Evolutionary conservation across 805 yeast genomes (phyloP).

Genomic region (Lachancea meyersii): DNA sequence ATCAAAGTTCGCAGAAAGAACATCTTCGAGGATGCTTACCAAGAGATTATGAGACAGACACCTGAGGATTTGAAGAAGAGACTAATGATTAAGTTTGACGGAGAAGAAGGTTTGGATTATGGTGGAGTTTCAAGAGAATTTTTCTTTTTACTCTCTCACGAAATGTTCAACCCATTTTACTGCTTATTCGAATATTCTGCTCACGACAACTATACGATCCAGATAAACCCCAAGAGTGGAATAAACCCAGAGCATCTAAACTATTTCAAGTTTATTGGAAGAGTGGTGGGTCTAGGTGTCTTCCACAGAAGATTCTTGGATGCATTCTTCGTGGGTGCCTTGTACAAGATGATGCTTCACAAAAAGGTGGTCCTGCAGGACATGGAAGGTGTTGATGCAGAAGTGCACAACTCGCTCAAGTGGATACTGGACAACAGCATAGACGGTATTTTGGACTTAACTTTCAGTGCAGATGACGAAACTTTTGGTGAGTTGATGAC

Average conservation of each 20-base stretch:
- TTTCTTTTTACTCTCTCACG: conserved; percentile 92
- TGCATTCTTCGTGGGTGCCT: conserved; percentile 96
- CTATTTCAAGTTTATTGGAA: conserved; percentile 95
- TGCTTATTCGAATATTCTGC: conserved; percentile 97
- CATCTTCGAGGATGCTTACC: conserved; percentile 95
- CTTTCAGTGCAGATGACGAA: conserved; percentile 87
- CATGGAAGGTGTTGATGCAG: conserved; percentile 98
- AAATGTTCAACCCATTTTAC: conserved; percentile 97
- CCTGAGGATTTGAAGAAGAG: conserved; percentile 98
- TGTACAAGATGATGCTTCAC: conserved; percentile 94
- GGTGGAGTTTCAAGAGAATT: conserved; percentile 99
- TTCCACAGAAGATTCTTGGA: conserved; percentile 97
- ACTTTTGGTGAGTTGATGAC: conserved; percentile 89
- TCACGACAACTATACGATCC: conserved; percentile 95
- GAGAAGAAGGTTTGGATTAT: conserved; percentile 98
- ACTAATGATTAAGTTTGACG: conserved; percentile 96
- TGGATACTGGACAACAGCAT: conserved; percentile 97
- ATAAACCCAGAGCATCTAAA: conserved; percentile 97
- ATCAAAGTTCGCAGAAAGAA: conserved; percentile 95
- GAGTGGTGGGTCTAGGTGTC: conserved; percentile 96
- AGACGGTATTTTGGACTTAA: conserved; percentile 76
- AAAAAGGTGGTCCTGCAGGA: conserved; percentile 93
- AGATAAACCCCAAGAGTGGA: conserved; percentile 94
- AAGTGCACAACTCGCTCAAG: conserved; percentile 85
- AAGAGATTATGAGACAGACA: conserved; percentile 97